Base-by-base conservation (phyloP, 257 asterid genomes). In the Echium plantagineum region DNA sequence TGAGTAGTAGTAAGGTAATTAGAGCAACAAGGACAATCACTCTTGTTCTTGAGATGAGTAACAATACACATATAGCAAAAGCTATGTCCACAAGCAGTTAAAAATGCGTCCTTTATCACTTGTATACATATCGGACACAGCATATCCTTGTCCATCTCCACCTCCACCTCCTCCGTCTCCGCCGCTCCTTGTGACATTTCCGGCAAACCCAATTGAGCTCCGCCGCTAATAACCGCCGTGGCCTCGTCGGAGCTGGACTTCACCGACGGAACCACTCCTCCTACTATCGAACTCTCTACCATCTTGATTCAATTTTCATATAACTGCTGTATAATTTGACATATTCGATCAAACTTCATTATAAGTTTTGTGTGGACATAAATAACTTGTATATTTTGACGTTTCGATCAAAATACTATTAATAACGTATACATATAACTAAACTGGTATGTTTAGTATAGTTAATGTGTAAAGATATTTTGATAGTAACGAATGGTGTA, bases 61-160 rank as follows among this genome's bases (percentile, higher is more conserved):
- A 68, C 78, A 28, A 91, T 91, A 59, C 96, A 91, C 84, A 81
- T 85, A 69, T 84, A 91, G 77, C 98, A 91, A 63, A 85, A 91
- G 66, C 89, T 91, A 74, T 91, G 98, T 1, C 98, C 98, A 57
- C 98, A 91, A 0, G 86, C 73, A 17, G 96, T 91, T 18, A 88
- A 55, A 35, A 88, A 91, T 1, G 96, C 96, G 51, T 88, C 98
- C 81, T 82, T 88, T 0, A 91, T 88, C 55, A 82, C 71, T 60
- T 91, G 94, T 93, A 91, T 85, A 80, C 98, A 88, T 55, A 91
- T 91, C 66, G 96, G 98, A 66, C 98, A 91, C 71, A 87, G 62
- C 54, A 87, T 60, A 57, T 90, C 98, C 60, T 75, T 82, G 63
- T 90, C 95, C n/a, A n/a, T n/a, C n/a, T n/a, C n/a, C 63, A 8